Evolutionary conservation across 192 early-diverging fungal genomes (phyloP), one percentile per base, ranked within the genome.

Genomic region (Jimgerdemannia lactiflua): DNA sequence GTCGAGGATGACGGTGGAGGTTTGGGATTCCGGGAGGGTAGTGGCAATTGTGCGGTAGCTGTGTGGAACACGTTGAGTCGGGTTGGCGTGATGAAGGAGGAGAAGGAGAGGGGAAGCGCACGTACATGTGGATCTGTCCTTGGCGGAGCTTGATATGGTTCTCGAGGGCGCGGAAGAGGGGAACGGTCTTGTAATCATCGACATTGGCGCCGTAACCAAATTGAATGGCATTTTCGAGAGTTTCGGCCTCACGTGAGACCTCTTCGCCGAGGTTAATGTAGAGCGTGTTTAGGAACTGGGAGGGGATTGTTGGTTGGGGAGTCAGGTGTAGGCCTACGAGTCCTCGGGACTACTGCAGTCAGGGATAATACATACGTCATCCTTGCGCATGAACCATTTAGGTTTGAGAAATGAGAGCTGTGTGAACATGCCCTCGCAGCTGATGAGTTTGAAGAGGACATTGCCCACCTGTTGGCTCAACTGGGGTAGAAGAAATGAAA

Each of bases 31-130:
- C 9, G 73, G 74, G 0, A 76, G 75, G 7, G 79, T 83, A 9
- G 74, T 65, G n/a, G 83, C 75, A 64, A 86, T 70, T 9, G 74
- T 39, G 14, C 81, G 81, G 74, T 86, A 84, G 4, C 85, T 84
- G 40, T 39, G 0, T 29, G 7, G 70, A 9, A 29, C 4, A 44
- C 64, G 71, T 4, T 66, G 17, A 42, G 43, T 29, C 39, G 1
- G 39, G 29, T 4, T 44, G 18, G 4, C 4, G 42, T 18, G 44
- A 11, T 18, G 39, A n/a, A 66, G 17, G 44, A 40, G 66, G 3
- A 7, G 42, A 42, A 14, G 59, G 39, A 29, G 42, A 42, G 43
- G 69, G 9, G 40, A 29, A n/a, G 29, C 9, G 39, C 39, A 44
- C 54, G 42, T 79, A 80, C 79, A 80, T 74, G 43, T 20, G 73